Percentiles rank a stretch among this genome's conserved stretches.
Conservation (phyloP, 176 grass and related monocot genomes). For the Aechmea fasciata region DNA sequence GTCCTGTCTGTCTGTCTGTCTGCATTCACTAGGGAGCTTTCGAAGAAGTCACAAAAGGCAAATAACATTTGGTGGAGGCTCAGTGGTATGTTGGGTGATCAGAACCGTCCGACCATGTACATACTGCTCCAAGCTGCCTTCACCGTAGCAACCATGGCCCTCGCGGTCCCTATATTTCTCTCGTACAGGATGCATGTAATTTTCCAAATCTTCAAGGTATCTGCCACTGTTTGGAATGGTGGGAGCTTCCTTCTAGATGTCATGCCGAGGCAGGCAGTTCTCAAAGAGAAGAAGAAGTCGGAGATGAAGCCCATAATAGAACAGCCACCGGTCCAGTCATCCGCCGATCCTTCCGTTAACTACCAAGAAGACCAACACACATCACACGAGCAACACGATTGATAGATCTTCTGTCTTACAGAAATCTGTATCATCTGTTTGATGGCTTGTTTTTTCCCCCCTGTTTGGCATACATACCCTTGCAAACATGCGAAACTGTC, state of each 20-base stretch:
- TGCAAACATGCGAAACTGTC: no score
- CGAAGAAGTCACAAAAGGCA: constrained; percentile 97
- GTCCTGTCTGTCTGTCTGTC: constrained; percentile 6
- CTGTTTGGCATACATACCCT: no score
- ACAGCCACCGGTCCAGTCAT: background rate
- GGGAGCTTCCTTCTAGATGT: constrained; percentile 96
- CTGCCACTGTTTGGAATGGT: constrained; percentile 76
- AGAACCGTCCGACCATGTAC: constrained; percentile 87
- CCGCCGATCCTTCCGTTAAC: background rate
- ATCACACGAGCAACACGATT: background rate
- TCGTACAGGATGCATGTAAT: constrained; percentile 61
- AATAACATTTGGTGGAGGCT: constrained; percentile 97
- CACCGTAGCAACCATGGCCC: constrained; percentile 75
- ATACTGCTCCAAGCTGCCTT: constrained; percentile 74
- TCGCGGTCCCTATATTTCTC: constrained; percentile 83
- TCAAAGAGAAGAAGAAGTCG: constrained; percentile 77
- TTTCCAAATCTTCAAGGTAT: constrained; percentile 92
- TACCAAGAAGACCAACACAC: background rate
- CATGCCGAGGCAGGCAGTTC: constrained; percentile 63
- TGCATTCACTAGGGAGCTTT: constrained; percentile 59
- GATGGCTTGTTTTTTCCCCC: no score
- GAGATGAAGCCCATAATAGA: constrained; percentile 50
- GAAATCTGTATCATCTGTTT: no score
- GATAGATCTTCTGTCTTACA: background rate
- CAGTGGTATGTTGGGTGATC: constrained; percentile 75